Base-by-base conservation (phyloP, 2,329 filamentous ascomycete species). In the Ophiostoma ulmi region DNA sequence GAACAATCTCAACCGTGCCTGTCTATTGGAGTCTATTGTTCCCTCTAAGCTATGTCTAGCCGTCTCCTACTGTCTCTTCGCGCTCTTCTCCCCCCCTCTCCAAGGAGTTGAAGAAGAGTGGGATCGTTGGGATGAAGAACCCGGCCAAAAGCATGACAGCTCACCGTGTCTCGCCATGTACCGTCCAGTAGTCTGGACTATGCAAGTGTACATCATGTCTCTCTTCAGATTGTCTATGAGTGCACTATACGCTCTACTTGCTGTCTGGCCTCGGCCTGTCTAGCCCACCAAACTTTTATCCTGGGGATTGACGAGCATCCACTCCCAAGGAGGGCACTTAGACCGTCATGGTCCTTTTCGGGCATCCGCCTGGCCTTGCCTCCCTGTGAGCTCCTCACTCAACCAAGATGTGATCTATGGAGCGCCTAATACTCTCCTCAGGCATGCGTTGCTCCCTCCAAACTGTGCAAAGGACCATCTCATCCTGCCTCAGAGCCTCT, bases 71-170 rank as follows among this genome's bases (percentile, higher is more conserved):
- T 17, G 58, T 39, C 20, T 44, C 41, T 63, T 55, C 58, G 44
- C 48, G 61, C 58, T 64, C 66, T 36, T 8, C 26, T 20, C 17
- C n/a, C 61, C 67, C 68, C 70, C 70, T 71, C 70, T 3, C 68
- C 70, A 72, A 70, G 70, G 70, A 72, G 70, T 55, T n/a, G 10
- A 61, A 26, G 48, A 69, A 61, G 67, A 71, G 70, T 69, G 70
- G 70, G 48, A 61, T 69, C 63, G 70, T 58, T 69, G 66, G 66
- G 70, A 70, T 71, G 68, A 69, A 71, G 70, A 69, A 39, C 52
- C 31, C n/a, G 35, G 41, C 22, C 31, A 65, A 22, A 39, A 17
- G 63, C 36, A 38, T 65, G 63, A n/a, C 63, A 70, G 55, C 70
- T 14, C n/a, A 10, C 6, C n/a, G 22, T n/a, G 31, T 52, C 52